These are phyloP conservation scores for Silene latifolia DNA, from an alignment of 148 eudicot genomes.

Conservation along the genomic window DNA sequence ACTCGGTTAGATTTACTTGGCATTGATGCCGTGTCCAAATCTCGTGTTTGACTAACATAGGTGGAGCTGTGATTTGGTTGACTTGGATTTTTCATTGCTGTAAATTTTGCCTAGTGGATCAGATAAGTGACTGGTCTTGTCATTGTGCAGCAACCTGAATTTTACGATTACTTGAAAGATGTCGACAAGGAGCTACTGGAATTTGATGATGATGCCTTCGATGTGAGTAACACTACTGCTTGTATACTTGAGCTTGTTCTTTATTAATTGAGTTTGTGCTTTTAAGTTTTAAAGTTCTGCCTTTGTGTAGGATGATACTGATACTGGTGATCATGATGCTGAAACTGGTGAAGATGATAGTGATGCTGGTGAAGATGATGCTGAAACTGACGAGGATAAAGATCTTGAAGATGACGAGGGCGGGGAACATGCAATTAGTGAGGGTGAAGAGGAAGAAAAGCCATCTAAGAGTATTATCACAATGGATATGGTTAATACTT, in stretches of 20 bases:
- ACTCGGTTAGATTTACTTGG: neutral
- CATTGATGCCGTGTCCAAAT: neutral
- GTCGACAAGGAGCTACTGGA: conserved; percentile 79
- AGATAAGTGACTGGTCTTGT: conserved; percentile 3
- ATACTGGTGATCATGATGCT: conserved; percentile 22
- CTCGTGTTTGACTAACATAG: neutral
- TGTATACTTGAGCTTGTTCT: conserved; percentile 8
- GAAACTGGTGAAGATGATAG: conserved; percentile 23
- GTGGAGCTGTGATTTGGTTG: neutral
- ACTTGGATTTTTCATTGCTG: neutral
- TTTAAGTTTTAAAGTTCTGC: neutral
- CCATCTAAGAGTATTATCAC: conserved; percentile 49
- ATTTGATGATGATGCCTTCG: conserved; percentile 71
- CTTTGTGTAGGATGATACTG: conserved; percentile 18
- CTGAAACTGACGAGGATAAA: conserved; percentile 14
- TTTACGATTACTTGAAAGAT: conserved; percentile 71
- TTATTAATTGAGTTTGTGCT: conserved; percentile 1
- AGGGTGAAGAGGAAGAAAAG: conserved; percentile 39
- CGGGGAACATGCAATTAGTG: conserved; percentile 21
- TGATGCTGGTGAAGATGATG: conserved; percentile 23
- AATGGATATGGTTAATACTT: conserved; percentile 83
- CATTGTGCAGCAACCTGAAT: conserved; percentile 82
- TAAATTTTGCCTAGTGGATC: neutral
- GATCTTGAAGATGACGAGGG: conserved; percentile 39
- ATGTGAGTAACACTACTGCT: conserved; percentile 43